phyloP scores from a whole-genome alignment of 2,329 filamentous ascomycete species.

The Microascus cirrosus region DNA sequence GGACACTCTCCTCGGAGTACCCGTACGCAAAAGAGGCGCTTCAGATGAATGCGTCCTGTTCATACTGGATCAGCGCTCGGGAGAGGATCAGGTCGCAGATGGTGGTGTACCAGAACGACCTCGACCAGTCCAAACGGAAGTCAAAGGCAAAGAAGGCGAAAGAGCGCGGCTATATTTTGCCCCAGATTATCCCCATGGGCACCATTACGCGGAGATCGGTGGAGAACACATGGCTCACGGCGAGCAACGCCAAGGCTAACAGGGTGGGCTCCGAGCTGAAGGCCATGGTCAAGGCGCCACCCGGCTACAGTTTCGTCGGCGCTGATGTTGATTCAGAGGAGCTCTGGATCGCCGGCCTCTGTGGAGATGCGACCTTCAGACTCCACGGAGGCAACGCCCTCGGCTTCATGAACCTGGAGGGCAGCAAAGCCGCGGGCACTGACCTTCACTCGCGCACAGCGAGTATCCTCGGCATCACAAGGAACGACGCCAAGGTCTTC shows the following conservation, averaged over 20 bases:
- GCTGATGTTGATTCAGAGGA: conserved; percentile 97
- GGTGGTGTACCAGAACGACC: conserved; percentile 73
- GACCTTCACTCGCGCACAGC: conserved; percentile 93
- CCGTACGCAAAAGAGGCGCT: conserved; percentile 86
- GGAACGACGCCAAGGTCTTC: conserved; percentile 94
- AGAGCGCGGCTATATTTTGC: conserved; percentile 67
- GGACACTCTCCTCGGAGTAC: conserved; percentile 77
- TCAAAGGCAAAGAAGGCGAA: conserved; percentile 7
- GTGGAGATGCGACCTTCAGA: conserved; percentile 90
- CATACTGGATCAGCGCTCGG: conserved; percentile 96
- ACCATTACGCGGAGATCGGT: conserved; percentile 91
- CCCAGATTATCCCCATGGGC: conserved; percentile 96
- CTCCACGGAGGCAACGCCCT: conserved; percentile 94
- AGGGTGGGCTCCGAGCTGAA: conserved; percentile 94
- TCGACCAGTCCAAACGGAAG: conserved; percentile 2
- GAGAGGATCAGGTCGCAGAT: conserved; percentile 92
- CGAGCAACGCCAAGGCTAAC: conserved; percentile 92
- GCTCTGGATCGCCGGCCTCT: conserved; percentile 91
- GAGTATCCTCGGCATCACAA: conserved; percentile 79
- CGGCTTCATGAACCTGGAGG: conserved; percentile 97
- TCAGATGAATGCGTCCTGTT: conserved; percentile 97
- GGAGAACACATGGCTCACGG: conserved; percentile 97
- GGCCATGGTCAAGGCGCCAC: conserved; percentile 86
- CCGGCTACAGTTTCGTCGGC: conserved; percentile 87
- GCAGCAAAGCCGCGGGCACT: conserved; percentile 85